phyloP scores from a whole-genome alignment of 2,329 filamentous ascomycete genomes.

The Ophiostoma perfectum region DNA sequence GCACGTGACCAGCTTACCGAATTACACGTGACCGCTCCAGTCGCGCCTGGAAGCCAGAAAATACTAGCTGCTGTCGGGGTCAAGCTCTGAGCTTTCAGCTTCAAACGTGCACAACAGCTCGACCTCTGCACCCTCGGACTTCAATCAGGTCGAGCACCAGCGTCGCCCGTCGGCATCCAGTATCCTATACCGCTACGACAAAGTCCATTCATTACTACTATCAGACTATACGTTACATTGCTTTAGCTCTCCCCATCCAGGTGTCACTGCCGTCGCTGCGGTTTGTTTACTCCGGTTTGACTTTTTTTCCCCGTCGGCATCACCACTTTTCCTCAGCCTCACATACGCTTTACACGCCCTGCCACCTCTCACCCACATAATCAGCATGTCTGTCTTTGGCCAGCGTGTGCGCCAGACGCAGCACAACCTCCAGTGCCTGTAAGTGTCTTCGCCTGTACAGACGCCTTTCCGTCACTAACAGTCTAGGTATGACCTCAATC shows the following conservation, averaged over 20 bases:
- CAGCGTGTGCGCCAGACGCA: conserved; percentile 36
- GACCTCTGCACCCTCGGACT: not conserved
- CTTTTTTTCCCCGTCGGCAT: not conserved
- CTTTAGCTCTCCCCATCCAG: not conserved
- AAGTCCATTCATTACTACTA: not conserved
- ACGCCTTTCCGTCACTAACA: not conserved
- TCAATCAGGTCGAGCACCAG: not conserved
- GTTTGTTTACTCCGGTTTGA: conserved; percentile 12
- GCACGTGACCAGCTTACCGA: not conserved
- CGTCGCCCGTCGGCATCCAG: not conserved
- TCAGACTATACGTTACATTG: not conserved
- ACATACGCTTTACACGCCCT: not conserved
- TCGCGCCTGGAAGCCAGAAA: conserved; percentile 3
- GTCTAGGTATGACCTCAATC: conserved; percentile 52
- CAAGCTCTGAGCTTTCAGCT: conserved; percentile 20
- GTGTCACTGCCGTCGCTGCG: conserved; percentile 4
- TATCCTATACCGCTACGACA: not conserved
- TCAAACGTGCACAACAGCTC: conserved; percentile 16
- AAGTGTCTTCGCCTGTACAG: conserved; percentile 1
- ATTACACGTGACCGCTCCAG: not conserved
- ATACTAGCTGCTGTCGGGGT: conserved; percentile 9
- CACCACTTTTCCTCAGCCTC: not conserved
- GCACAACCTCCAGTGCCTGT: conserved; percentile 37
- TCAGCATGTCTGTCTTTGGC: conserved; percentile 26
- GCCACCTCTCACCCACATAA: not conserved